Evolutionary conservation across 2,329 filamentous ascomycete genomes (phyloP), one percentile per base, ranked within the genome.

Genomic region (Hypoxylon sp.): DNA sequence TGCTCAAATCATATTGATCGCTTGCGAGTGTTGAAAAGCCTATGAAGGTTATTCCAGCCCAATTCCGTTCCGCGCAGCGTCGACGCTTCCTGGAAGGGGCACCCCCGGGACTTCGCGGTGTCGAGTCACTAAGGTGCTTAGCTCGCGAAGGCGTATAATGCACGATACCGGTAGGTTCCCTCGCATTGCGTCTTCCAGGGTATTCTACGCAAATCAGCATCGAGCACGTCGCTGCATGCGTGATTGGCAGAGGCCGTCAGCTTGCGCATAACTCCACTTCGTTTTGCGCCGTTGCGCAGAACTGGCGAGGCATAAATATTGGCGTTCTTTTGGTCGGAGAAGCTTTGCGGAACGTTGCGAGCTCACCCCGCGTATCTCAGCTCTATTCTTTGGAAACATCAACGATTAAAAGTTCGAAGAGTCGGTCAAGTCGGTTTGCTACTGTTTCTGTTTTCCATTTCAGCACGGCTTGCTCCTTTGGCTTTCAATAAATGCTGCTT

Each of bases 241-340:
- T 73, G 71, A 75, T 74, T 75, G 74, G 73, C 59, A 73, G 69
- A 66, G 56, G 19, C 31, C 61, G 62, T 68, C 72, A 73, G 64
- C 57, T 60, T 67, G 63, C 62, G 60, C 59, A 64, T 68, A 69
- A 68, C 70, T 72, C 72, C 70, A 72, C 65, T 61, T 63, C 59
- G 68, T 70, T 75, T 74, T 76, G 75, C 75, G 75, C 74, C 39
- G 35, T 62, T 24, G 75, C 75, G 75, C 75, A 75, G 72, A 76
- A 53, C 37, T 39, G 62, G 57, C 58, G 65, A 70, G 67, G 68
- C 62, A 71, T 72, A 72, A 71, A 65, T 69, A 68, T 42, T 37
- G 55, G 56, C 51, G 3, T 39, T 63, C 37, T 62, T 53, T 54
- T 46, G 32, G 52, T 39, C 24, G 27, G 54, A 54, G 39, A 29